Conservation (phyloP, 345 rosid genomes). For the Cardamine occulta region DNA sequence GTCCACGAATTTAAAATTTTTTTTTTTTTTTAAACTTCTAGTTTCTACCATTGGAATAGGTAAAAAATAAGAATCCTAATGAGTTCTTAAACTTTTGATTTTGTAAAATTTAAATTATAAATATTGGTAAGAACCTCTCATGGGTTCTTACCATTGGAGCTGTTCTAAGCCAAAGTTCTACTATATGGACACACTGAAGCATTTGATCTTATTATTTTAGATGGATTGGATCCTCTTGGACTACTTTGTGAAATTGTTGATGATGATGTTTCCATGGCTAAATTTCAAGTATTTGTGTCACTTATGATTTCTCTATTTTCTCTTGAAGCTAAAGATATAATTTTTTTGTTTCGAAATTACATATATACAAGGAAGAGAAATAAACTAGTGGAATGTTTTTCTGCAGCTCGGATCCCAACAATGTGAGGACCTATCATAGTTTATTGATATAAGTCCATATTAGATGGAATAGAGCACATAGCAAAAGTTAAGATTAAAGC, state of each 20-base stretch:
- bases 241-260: constrained; percentile 82
- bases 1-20: too few relatives aligned
- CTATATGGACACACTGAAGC: constrained; percentile 98
- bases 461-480: constrained; percentile 94
- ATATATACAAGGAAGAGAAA: constrained; percentile 90
- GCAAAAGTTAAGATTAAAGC: constrained; percentile 97
- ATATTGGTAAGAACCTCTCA: too few relatives aligned
- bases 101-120: too few relatives aligned
- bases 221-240: constrained; percentile 78
- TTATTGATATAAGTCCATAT: constrained; percentile 68
- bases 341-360: constrained; percentile 27
- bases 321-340: constrained; percentile 16
- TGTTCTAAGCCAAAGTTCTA: too few relatives aligned
- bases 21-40: too few relatives aligned
- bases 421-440: constrained; percentile 92
- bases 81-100: too few relatives aligned
- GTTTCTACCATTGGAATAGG: too few relatives aligned
- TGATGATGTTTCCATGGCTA: constrained; percentile 94
- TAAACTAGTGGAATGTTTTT: constrained; percentile 31
- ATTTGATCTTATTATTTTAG: constrained; percentile 79
- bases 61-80: too few relatives aligned
- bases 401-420: constrained; percentile 48
- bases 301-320: too few relatives aligned
- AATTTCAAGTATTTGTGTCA: constrained; percentile 6
- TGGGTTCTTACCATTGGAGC: too few relatives aligned